Conservation (phyloP, 2,329 filamentous ascomycete genomes). For the Hypoxylon sp. region DNA sequence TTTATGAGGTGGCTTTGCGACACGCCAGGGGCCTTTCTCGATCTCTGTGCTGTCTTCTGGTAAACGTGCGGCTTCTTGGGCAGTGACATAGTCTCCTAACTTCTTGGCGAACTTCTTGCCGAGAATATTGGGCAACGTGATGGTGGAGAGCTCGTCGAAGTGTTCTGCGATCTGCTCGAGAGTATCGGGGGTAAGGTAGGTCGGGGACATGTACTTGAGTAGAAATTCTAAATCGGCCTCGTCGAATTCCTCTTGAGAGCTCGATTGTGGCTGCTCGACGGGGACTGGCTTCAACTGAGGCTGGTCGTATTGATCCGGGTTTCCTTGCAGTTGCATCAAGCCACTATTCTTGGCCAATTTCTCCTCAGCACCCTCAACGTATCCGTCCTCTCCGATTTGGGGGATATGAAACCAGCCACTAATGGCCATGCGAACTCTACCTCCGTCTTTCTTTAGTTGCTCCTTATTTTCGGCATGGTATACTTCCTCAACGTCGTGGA, state of each 20-base stretch:
- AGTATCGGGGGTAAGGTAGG: slow-evolving; percentile 92
- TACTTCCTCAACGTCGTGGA: slow-evolving; percentile 98
- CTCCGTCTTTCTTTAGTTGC: slow-evolving; percentile 77
- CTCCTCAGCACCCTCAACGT: slow-evolving; percentile 88
- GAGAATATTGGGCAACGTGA: slow-evolving; percentile 85
- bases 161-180: slow-evolving; percentile 84
- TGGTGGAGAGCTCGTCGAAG: slow-evolving; percentile 86
- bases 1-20: slow-evolving; percentile 93
- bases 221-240: slow-evolving; percentile 90
- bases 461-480: slow-evolving; percentile 77
- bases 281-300: slow-evolving; percentile 75
- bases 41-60: slow-evolving; percentile 68
- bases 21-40: slow-evolving; percentile 75
- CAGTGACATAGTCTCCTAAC: slow-evolving; percentile 79
- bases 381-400: slow-evolving; percentile 93
- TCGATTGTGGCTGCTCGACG: slow-evolving; percentile 59
- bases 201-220: slow-evolving; percentile 89
- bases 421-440: slow-evolving; percentile 94
- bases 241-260: slow-evolving; percentile 72
- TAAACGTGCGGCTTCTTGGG: slow-evolving; percentile 69
- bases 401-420: slow-evolving; percentile 99
- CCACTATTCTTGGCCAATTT: slow-evolving; percentile 90
- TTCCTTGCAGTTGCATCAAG: slow-evolving; percentile 91
- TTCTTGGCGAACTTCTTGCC: slow-evolving; percentile 81
- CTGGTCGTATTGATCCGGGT: slow-evolving; percentile 89